These are phyloP conservation scores for Massarina eburnea DNA, from an alignment of 2,329 filamentous ascomycete genomes.

Conservation along the genomic window DNA sequence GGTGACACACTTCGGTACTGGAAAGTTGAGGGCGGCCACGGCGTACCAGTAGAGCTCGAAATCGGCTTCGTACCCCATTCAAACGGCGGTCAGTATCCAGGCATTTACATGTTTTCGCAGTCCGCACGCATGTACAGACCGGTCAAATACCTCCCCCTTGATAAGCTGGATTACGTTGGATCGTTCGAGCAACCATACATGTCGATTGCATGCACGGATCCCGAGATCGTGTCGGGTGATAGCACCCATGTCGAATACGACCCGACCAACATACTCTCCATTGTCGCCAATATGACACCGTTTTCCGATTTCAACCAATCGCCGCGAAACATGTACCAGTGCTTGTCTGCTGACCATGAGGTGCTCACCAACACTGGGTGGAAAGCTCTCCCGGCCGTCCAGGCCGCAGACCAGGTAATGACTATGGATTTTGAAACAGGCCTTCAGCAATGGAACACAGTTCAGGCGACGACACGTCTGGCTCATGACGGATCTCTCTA, in stretches of 20 bases:
- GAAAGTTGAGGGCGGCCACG: conserved; percentile 84
- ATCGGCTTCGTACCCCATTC: conserved; percentile 89
- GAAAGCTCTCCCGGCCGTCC: conserved; percentile 3
- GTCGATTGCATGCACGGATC: conserved; percentile 90
- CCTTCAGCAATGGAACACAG: conserved; percentile 7
- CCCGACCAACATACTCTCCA: conserved; percentile 95
- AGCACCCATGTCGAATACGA: conserved; percentile 93
- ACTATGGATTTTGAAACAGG: conserved; percentile 6
- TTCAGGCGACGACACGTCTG: conserved; percentile 7
- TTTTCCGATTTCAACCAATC: conserved; percentile 99
- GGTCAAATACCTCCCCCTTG: conserved; percentile 86
- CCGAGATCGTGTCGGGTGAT: conserved; percentile 82
- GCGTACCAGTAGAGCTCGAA: conserved; percentile 81
- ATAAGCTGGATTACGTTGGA: conserved; percentile 84
- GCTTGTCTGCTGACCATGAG: conserved; percentile 5
- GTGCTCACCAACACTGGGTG: conserved; percentile 2
- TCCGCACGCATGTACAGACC: conserved; percentile 84
- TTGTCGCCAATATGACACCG: conserved; percentile 96
- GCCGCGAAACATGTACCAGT: conserved; percentile 89
- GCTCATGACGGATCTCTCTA: conserved; percentile 5
- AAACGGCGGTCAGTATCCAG: conserved; percentile 90
- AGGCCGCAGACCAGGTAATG: conserved; percentile 7
- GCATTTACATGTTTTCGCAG: conserved; percentile 88
- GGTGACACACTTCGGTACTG: conserved; percentile 87
- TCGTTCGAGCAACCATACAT: conserved; percentile 97